These are phyloP conservation scores for Priceomyces carsonii DNA, from an alignment of 805 yeast species.

Conservation along the genomic window DNA sequence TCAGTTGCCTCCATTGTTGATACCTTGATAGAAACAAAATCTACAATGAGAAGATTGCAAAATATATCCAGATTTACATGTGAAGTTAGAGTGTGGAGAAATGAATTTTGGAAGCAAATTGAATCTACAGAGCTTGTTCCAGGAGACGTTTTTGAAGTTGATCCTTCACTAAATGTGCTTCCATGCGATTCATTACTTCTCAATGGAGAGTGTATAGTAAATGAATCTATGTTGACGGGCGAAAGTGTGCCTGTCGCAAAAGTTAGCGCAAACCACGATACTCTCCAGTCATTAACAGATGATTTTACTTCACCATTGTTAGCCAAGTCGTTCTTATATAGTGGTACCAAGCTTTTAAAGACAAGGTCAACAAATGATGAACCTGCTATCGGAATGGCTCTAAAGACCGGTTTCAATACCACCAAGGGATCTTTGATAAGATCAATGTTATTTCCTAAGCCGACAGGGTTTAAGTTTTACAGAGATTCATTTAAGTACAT, in stretches of 20 bases:
- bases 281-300: constrained; percentile 55
- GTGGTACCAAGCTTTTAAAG: constrained; percentile 87
- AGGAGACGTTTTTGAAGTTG: constrained; percentile 93
- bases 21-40: constrained; percentile 82
- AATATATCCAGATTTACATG: constrained; percentile 75
- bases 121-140: constrained; percentile 83
- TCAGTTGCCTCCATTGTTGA: constrained; percentile 79
- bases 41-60: constrained; percentile 68
- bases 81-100: constrained; percentile 85
- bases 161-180: constrained; percentile 67
- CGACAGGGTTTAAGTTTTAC: constrained; percentile 89
- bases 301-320: constrained; percentile 66
- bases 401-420: constrained; percentile 90
- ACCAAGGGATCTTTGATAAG: constrained; percentile 93
- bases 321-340: constrained; percentile 75
- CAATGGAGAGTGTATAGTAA: constrained; percentile 93
- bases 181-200: constrained; percentile 90
- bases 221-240: constrained; percentile 97
- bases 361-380: constrained; percentile 72
- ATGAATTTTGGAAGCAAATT: constrained; percentile 87
- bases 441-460: constrained; percentile 96
- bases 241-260: constrained; percentile 97
- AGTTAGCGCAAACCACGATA: constrained; percentile 60
- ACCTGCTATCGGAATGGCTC: constrained; percentile 84
- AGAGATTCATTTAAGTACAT: constrained; percentile 94